phyloP scores from a whole-genome alignment of 1,139 yeast genomes.

The Komagataea norvegica region DNA sequence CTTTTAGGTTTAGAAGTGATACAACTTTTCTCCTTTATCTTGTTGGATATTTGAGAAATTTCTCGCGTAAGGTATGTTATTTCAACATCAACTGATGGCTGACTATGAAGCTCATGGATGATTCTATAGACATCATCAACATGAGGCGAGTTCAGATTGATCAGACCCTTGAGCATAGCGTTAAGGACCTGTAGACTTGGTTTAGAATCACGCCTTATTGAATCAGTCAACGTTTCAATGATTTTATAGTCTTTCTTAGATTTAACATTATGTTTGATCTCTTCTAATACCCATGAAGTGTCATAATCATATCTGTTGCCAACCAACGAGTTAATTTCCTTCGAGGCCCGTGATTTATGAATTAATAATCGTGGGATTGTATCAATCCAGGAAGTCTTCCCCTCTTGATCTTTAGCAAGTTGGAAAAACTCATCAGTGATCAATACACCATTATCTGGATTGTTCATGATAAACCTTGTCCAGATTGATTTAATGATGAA shows the following conservation, averaged over 20 bases:
- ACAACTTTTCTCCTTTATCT: neutral
- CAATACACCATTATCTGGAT: constrained; percentile 2
- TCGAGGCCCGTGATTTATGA: neutral
- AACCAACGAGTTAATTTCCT: neutral
- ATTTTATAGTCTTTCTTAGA: constrained; percentile 10
- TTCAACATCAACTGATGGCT: constrained; percentile 15
- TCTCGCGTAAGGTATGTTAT: constrained; percentile 5
- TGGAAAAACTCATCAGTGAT: constrained; percentile 3
- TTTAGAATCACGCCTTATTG: constrained; percentile 19
- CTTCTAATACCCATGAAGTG: neutral
- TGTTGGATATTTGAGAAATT: neutral
- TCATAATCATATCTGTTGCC: constrained; percentile 1
- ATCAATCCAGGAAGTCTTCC: constrained; percentile 5
- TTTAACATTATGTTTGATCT: constrained; percentile 1
- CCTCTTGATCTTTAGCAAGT: neutral
- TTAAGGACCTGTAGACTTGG: constrained; percentile 15
- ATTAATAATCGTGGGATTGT: constrained; percentile 1
- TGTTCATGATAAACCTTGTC: constrained; percentile 5
- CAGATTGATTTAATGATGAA: constrained; percentile 10
- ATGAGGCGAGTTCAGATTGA: constrained; percentile 13
- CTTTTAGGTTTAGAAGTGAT: neutral
- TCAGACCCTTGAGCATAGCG: constrained; percentile 10
- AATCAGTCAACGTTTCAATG: constrained; percentile 13
- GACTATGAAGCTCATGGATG: constrained; percentile 12
- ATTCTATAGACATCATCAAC: constrained; percentile 13